Conservation (phyloP, 2,329 filamentous ascomycete species). For the Microdochium trichocladiopsis region DNA sequence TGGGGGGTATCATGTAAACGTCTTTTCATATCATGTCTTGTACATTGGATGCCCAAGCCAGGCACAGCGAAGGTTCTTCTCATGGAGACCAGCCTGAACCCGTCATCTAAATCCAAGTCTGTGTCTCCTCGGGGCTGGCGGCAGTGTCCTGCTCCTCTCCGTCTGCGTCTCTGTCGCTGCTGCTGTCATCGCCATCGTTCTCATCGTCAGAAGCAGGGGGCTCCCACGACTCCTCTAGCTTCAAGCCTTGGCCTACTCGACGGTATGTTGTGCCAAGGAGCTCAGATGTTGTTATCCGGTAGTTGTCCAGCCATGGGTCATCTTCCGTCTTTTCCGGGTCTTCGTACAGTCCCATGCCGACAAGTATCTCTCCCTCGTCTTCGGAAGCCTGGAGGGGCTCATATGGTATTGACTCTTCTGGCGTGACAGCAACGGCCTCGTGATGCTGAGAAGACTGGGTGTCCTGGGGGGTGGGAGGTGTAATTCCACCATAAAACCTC, state of each 20-base stretch:
- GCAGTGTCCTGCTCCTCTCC: slow-evolving; percentile 30
- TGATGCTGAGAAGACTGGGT: slow-evolving; percentile 45
- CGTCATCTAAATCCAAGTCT: background rate
- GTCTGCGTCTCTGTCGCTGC: slow-evolving; percentile 34
- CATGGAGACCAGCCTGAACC: too few relatives aligned
- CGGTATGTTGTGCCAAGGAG: slow-evolving; percentile 44
- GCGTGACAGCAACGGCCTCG: slow-evolving; percentile 30
- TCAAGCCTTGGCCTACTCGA: slow-evolving; percentile 61
- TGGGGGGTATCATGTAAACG: too few relatives aligned
- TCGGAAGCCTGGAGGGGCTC: slow-evolving; percentile 42
- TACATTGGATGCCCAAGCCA: too few relatives aligned
- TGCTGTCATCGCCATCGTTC: slow-evolving; percentile 46
- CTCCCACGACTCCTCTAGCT: slow-evolving; percentile 75
- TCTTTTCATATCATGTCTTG: too few relatives aligned
- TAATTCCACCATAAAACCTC: slow-evolving; percentile 35
- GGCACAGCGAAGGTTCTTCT: too few relatives aligned
- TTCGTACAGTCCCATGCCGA: slow-evolving; percentile 81
- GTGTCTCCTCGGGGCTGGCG: slow-evolving; percentile 4
- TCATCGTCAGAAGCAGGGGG: slow-evolving; percentile 52
- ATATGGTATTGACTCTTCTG: slow-evolving; percentile 43
- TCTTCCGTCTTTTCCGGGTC: slow-evolving; percentile 50
- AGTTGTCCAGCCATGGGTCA: slow-evolving; percentile 44
- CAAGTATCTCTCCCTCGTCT: slow-evolving; percentile 61
- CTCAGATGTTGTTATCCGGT: slow-evolving; percentile 45
- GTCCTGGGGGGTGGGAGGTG: slow-evolving; percentile 54